Evolutionary conservation across 2,329 filamentous ascomycete genomes (phyloP).

Genomic region (Alternaria triticina): DNA sequence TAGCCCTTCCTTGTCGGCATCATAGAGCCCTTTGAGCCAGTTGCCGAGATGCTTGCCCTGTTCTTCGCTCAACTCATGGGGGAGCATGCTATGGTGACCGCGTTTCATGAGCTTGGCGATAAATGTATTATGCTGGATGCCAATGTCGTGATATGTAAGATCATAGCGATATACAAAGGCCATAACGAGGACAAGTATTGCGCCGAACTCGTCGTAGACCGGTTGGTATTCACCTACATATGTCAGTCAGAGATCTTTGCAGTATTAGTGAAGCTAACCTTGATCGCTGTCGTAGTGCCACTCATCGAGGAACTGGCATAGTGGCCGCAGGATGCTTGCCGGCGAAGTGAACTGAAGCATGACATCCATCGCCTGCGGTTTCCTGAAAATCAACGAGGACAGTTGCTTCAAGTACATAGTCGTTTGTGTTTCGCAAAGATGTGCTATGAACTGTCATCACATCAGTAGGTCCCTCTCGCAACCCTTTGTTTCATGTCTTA

Average conservation of each 20-base stretch:
- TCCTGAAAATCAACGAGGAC: constrained; percentile 75
- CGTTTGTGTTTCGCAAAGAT: constrained; percentile 74
- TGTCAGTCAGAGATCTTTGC: constrained; percentile 17
- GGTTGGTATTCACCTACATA: constrained; percentile 75
- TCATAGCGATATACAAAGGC: constrained; percentile 79
- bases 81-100: constrained; percentile 62
- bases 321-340: constrained; percentile 70
- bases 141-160: constrained; percentile 69
- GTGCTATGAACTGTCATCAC: constrained; percentile 65
- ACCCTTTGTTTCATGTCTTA: constrained; percentile 17
- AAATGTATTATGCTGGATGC: constrained; percentile 69
- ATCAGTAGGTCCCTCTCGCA: constrained; percentile 6
- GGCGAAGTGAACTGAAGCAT: constrained; percentile 77
- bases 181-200: constrained; percentile 74
- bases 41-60: constrained; percentile 69
- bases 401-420: constrained; percentile 80
- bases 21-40: constrained; percentile 81
- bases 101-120: constrained; percentile 69
- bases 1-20: constrained; percentile 69
- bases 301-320: constrained; percentile 77
- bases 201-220: constrained; percentile 84
- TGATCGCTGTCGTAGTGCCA: constrained; percentile 86
- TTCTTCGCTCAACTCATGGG: constrained; percentile 70
- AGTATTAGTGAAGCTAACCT: constrained; percentile 42
- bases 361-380: constrained; percentile 74